Evolutionary conservation across 1,139 yeast genomes (phyloP).

Genomic region (Sugiyamaella japonica): DNA sequence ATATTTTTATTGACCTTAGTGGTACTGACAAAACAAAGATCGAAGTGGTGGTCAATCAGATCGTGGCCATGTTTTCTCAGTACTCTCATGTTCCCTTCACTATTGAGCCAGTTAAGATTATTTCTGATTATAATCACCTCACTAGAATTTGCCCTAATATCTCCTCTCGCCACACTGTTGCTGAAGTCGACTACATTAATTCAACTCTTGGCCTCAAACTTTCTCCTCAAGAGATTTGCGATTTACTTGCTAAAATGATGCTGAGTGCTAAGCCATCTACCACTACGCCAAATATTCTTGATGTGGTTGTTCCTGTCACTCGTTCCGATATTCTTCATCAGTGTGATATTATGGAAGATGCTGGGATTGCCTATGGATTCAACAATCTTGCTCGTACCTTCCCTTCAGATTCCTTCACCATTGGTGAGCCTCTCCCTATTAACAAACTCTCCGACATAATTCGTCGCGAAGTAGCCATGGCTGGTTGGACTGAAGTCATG

Average conservation of each 20-base stretch:
- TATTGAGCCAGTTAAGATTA: slow-evolving; percentile 84
- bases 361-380: slow-evolving; percentile 94
- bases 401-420: slow-evolving; percentile 75
- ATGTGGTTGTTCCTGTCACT: slow-evolving; percentile 83
- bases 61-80: slow-evolving; percentile 94
- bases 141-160: slow-evolving; percentile 77
- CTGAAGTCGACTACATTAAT: slow-evolving; percentile 84
- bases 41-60: slow-evolving; percentile 84
- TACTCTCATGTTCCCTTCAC: slow-evolving; percentile 70
- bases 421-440: slow-evolving; percentile 85
- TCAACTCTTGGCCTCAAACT: slow-evolving; percentile 83
- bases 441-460: slow-evolving; percentile 89
- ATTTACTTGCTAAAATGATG: slow-evolving; percentile 78
- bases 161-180: slow-evolving; percentile 63
- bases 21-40: slow-evolving; percentile 95
- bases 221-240: slow-evolving; percentile 64
- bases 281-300: slow-evolving; percentile 53
- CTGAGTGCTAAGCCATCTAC: slow-evolving; percentile 60
- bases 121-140: slow-evolving; percentile 79
- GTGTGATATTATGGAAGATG: slow-evolving; percentile 99
- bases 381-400: slow-evolving; percentile 81
- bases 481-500: slow-evolving; percentile 95
- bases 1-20: slow-evolving; percentile 90
- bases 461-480: slow-evolving; percentile 87
- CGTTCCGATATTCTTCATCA: slow-evolving; percentile 95